Base-by-base conservation (phyloP, 805 yeast genomes). In the Sugiyamaella marilandica region DNA sequence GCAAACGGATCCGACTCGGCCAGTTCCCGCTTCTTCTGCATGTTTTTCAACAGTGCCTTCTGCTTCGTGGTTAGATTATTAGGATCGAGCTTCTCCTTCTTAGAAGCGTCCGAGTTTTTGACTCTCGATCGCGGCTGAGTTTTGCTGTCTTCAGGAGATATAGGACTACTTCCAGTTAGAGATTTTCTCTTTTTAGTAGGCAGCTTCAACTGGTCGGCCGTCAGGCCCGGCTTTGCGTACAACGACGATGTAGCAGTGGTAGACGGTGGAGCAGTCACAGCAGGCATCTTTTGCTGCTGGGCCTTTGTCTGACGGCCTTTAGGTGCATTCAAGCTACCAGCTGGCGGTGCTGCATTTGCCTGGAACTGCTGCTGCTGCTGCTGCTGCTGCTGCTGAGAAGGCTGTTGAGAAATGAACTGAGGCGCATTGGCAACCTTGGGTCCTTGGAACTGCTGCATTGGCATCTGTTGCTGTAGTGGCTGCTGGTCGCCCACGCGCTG, bases 1-100 rank as follows among this genome's bases (percentile, higher is more conserved):
- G 62, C 60, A 39, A 62, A 46, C 3, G 70, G 66, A 39, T 67
- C 65, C n/a, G 63, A 53, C 13, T 60, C 51, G 1, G 70, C 59
- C 36, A 67, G 54, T 53, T 61, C 65, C 47, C 59, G 57, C 53
- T 64, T 62, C 51, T 56, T 58, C 44, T 59, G 57, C 35, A 55
- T 26, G 26, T 32, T 45, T 32, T 55, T 54, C 13, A 49, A 32
- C 16, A 50, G 14, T 9, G 19, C 34, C 49, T 36, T 49, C 34
- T 55, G 58, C 37, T 47, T 47, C 4, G 53, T 49, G n/a, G 53
- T 50, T 36, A 50, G 31, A 33, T 37, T 43, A 18, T 47, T 52
- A 3, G 52, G 51, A 29, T 61, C 63, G 10, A 52, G 36, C 54
- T 55, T 56, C 52, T 58, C 65, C 39, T 50, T 53, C 49, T 60